Percentiles rank a stretch among this genome's conserved stretches.
Conservation (phyloP, 306 rosid genomes). For the Quillaja saponaria region DNA sequence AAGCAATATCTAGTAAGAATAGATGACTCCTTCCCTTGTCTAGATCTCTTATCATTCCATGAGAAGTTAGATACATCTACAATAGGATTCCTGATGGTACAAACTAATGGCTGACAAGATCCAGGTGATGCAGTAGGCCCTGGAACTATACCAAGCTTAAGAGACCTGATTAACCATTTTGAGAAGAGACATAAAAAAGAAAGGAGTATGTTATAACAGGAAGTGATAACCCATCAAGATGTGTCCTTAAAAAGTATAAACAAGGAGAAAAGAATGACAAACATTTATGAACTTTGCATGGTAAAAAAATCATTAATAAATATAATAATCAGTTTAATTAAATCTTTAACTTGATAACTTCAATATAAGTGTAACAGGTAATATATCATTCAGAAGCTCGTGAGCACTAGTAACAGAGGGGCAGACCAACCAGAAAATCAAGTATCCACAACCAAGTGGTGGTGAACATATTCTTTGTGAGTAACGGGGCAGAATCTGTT, state of each 20-base stretch:
- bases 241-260: conserved; percentile 19
- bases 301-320: conserved; percentile 6
- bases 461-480: not conserved
- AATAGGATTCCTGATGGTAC: conserved; percentile 57
- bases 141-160: conserved; percentile 89
- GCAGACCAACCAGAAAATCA: conserved; percentile 24
- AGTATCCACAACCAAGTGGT: conserved; percentile 18
- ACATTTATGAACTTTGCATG: conserved; percentile 11
- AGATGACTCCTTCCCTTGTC: conserved; percentile 94
- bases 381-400: not conserved
- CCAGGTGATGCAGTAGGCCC: conserved; percentile 60
- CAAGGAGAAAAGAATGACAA: conserved; percentile 15
- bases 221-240: conserved; percentile 5
- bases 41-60: conserved; percentile 94
- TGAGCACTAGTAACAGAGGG: conserved; percentile 10
- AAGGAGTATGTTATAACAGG: conserved; percentile 12
- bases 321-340: conserved; percentile 2
- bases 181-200: conserved; percentile 18
- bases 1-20: conserved; percentile 90
- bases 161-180: conserved; percentile 61
- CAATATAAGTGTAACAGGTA: not conserved
- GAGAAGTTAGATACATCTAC: conserved; percentile 80
- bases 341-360: not conserved
- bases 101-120: conserved; percentile 74
- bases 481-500: not conserved